Conservation (phyloP, 2,329 filamentous ascomycete species). For the Paracoccidioides lutzii region DNA sequence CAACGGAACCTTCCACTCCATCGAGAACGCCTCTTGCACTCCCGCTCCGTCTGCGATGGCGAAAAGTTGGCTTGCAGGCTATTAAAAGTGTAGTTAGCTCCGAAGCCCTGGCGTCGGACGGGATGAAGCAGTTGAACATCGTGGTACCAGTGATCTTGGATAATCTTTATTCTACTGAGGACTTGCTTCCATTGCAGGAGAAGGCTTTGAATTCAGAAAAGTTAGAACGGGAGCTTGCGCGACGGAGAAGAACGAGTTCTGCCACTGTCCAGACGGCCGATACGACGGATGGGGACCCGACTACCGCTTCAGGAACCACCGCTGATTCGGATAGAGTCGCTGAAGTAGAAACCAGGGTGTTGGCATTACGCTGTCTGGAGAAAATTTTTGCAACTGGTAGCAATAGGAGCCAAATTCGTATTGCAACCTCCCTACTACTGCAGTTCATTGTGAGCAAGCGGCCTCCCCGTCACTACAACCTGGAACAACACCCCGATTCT, state of each 20-base stretch:
- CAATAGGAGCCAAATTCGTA: constrained; percentile 67
- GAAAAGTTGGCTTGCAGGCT: constrained; percentile 59
- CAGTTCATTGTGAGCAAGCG: constrained; percentile 53
- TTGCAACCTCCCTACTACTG: constrained; percentile 60
- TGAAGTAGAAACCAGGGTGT: constrained; percentile 73
- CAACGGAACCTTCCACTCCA: constrained; percentile 38
- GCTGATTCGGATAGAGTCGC: constrained; percentile 80
- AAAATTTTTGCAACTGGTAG: constrained; percentile 66
- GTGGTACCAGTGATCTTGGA: constrained; percentile 76
- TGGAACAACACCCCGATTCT: constrained; percentile 29
- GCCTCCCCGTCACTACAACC: constrained; percentile 40
- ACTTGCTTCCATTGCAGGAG: constrained; percentile 55
- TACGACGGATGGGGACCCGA: constrained; percentile 53
- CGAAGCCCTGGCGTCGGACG: constrained; percentile 62
- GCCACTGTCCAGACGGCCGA: constrained; percentile 64
- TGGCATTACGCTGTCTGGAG: constrained; percentile 76
- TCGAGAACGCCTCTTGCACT: constrained; percentile 48
- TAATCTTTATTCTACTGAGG: constrained; percentile 67
- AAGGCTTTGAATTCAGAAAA: constrained; percentile 57
- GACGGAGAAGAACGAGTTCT: constrained; percentile 61
- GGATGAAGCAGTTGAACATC: constrained; percentile 60
- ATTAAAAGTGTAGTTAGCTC: constrained; percentile 70
- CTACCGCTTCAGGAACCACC: constrained; percentile 58
- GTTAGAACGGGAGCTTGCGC: constrained; percentile 49
- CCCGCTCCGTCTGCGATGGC: constrained; percentile 67